Evolutionary conservation across 2,329 filamentous ascomycete genomes (phyloP).

Genomic region (Trichoderma endophyticum): DNA sequence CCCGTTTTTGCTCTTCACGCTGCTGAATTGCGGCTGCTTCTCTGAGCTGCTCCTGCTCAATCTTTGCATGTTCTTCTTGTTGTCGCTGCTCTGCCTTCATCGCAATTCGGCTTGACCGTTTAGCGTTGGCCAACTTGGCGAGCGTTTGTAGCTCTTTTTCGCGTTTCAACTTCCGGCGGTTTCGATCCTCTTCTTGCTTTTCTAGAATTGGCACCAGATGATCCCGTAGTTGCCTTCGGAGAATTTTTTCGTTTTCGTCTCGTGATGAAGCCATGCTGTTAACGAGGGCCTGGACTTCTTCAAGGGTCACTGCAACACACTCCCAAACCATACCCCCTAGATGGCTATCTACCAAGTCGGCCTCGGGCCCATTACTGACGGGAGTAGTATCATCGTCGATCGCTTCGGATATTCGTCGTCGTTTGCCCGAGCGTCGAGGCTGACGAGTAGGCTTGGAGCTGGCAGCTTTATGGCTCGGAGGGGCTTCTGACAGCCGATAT

Average conservation of each 20-base stretch:
- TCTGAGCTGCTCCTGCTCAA: slow-evolving; percentile 55
- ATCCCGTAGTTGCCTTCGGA: slow-evolving; percentile 68
- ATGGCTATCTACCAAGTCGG: slow-evolving; percentile 51
- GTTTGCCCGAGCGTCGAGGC: slow-evolving; percentile 66
- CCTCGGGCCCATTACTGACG: slow-evolving; percentile 32
- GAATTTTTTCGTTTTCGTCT: slow-evolving; percentile 78
- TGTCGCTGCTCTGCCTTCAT: slow-evolving; percentile 75
- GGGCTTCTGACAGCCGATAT: slow-evolving; percentile 80
- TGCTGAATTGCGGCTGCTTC: slow-evolving; percentile 61
- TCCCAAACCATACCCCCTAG: slow-evolving; percentile 83
- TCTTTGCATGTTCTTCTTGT: slow-evolving; percentile 66
- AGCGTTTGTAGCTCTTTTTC: slow-evolving; percentile 78
- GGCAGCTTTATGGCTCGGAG: slow-evolving; percentile 48
- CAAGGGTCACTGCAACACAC: slow-evolving; percentile 77
- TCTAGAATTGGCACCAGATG: slow-evolving; percentile 83
- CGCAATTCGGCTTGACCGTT: slow-evolving; percentile 87
- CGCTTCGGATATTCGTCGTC: slow-evolving; percentile 55
- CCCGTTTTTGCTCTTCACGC: slow-evolving; percentile 61
- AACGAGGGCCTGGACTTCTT: slow-evolving; percentile 72
- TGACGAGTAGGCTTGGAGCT: slow-evolving; percentile 52
- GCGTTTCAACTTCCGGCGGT: slow-evolving; percentile 63
- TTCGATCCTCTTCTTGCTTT: slow-evolving; percentile 70
- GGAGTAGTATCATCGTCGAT: slow-evolving; percentile 34
- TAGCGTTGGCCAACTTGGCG: slow-evolving; percentile 87
- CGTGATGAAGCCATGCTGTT: slow-evolving; percentile 69